A percentile compares a stretch with the other conserved stretches of the same genome.
phyloP scores from a whole-genome alignment of 2,329 filamentous ascomycete species.

The Talaromyces amestolkiae region DNA sequence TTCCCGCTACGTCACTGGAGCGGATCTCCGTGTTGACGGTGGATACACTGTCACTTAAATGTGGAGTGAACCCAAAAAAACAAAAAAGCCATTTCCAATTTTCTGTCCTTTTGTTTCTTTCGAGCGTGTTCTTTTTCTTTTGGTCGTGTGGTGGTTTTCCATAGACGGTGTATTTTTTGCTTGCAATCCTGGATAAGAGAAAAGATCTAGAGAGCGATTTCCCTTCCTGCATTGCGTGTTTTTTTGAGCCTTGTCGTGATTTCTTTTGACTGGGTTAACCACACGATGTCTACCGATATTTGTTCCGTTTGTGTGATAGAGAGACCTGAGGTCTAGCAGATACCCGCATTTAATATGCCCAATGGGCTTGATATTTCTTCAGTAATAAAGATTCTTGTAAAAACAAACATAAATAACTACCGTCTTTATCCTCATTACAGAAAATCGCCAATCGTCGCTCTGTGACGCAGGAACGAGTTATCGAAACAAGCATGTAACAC shows the following conservation, averaged over 20 bases:
- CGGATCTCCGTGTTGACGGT: slow-evolving; percentile 78
- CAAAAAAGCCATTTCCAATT: neutral
- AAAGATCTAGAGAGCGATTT: neutral
- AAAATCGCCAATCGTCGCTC: too few relatives aligned
- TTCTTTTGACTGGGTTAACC: neutral
- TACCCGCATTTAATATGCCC: slow-evolving; percentile 13
- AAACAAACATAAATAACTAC: neutral
- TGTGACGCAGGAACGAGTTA: too few relatives aligned
- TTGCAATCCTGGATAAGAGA: neutral
- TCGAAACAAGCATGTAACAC: neutral
- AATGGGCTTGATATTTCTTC: neutral
- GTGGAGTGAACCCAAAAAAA: neutral
- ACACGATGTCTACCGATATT: neutral
- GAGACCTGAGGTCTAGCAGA: slow-evolving; percentile 7
- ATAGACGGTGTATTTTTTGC: slow-evolving; percentile 6
- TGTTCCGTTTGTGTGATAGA: slow-evolving; percentile 3
- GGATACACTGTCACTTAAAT: slow-evolving; percentile 77
- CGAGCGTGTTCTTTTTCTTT: slow-evolving; percentile 5
- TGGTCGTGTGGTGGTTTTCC: neutral
- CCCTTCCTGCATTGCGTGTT: neutral
- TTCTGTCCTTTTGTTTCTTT: slow-evolving; percentile 12
- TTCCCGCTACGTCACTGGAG: slow-evolving; percentile 68
- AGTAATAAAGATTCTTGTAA: neutral
- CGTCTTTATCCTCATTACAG: too few relatives aligned
- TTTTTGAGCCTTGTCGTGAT: slow-evolving; percentile 3